These are phyloP conservation scores for Boletus pseudo-olivaceus DNA, from an alignment of 768 basidiomycete species.

Conservation along the genomic window DNA sequence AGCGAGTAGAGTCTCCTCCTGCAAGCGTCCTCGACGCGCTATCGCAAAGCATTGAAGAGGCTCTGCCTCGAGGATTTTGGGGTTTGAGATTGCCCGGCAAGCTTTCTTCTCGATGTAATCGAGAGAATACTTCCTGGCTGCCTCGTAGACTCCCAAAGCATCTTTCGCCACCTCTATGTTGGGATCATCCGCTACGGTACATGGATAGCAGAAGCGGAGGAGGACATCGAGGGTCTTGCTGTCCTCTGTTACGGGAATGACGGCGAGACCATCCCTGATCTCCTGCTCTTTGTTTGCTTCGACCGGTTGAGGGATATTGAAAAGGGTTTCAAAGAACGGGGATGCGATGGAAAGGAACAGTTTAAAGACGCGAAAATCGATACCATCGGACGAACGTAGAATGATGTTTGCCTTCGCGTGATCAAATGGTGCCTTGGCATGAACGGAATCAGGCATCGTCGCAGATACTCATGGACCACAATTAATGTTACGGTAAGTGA, in stretches of 20 bases:
- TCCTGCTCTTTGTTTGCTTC: conserved; percentile 8
- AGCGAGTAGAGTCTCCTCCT: not conserved
- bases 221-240: conserved; percentile 20
- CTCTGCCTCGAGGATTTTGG: not conserved
- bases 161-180: conserved; percentile 6
- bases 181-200: conserved; percentile 23
- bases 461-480: not conserved
- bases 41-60: not conserved
- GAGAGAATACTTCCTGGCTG: not conserved
- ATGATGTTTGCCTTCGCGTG: conserved; percentile 24
- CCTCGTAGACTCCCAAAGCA: not conserved
- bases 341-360: conserved; percentile 28
- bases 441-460: not conserved
- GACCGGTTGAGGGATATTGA: conserved; percentile 26
- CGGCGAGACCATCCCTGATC: conserved; percentile 10
- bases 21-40: not conserved
- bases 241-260: conserved; percentile 19
- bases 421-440: conserved; percentile 20
- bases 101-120: not conserved
- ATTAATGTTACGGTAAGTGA: not conserved
- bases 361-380: conserved; percentile 28
- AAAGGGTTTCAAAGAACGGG: conserved; percentile 34
- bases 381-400: conserved; percentile 25
- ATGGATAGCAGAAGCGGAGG: conserved; percentile 26
- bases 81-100: not conserved